Base-by-base conservation (phyloP, 495 filamentous ascomycete species). In the Xylaria scruposa region DNA sequence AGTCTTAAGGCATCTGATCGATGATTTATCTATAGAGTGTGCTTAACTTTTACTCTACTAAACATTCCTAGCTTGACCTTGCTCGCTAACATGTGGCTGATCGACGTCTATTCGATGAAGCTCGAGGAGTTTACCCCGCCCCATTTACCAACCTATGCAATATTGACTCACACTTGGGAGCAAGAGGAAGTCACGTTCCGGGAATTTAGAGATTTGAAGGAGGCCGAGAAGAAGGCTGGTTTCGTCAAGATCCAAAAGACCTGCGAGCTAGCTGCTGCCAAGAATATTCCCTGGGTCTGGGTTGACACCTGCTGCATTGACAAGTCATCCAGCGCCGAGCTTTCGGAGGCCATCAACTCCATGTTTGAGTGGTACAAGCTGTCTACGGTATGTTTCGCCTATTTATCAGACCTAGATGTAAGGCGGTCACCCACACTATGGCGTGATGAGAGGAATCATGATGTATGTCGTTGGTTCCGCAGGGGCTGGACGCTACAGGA, bases 351-450 rank as follows among this genome's bases (percentile, higher is more conserved):
- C 44, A 47, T 47, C 17, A 47, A 47, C 44, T 85, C 82, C 7
- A 87, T 87, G 85, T 88, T 79, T 67, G 64, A 67, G 4, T 86
- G 78, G 82, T 85, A 71, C 38, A 26, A 61, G 51, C 15, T 10
- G 3, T 21, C 66, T 19, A n/a, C n/a, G 4, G 12, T 65, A 17
- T 74, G 70, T 26, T 72, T 67, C 31, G 70, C 70, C 2, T 72
- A 72, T 60, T 49, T 74, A 5, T 36, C 38, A 26, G 68, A 72
- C 47, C 29, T 73, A 4, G 0, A 3, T 29, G 26, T 19, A 6
- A 26, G 19, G 4, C 2, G 10, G 7, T 40, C 42, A 13, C 40
- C 12, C 4, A 21, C 42, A 3, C 15, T 36, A 2, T 33, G 46
- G 26, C 26, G 19, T 4, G 8, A 38, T 4, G 26, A 21, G 47